Conservation (phyloP, 2,329 filamentous ascomycete species). For the Aplosporella prunicola region DNA sequence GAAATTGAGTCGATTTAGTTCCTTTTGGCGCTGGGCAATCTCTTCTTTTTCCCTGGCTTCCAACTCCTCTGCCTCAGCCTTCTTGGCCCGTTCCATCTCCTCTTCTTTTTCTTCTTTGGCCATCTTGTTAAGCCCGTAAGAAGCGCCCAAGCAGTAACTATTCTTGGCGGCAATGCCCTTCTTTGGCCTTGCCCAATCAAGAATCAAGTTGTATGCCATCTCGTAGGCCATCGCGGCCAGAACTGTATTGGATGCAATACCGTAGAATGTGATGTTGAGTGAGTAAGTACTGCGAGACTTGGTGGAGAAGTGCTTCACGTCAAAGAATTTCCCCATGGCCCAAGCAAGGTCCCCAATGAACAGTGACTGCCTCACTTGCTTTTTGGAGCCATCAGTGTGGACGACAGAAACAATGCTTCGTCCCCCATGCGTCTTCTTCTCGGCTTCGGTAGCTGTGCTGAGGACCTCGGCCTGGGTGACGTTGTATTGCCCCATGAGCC, state of each 20-base stretch:
- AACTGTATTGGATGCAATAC: slow-evolving; percentile 17
- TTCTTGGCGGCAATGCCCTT: slow-evolving; percentile 9
- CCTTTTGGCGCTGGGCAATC: neutral
- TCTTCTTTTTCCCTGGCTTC: slow-evolving; percentile 1
- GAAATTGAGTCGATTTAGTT: neutral
- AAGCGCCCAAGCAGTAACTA: slow-evolving; percentile 14
- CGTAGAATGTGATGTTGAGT: slow-evolving; percentile 16
- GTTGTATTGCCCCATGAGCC: slow-evolving; percentile 13
- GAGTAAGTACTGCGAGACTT: slow-evolving; percentile 15
- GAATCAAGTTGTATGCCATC: slow-evolving; percentile 16
- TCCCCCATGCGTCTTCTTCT: slow-evolving; percentile 7
- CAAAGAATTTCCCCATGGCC: neutral
- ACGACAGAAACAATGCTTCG: slow-evolving; percentile 10
- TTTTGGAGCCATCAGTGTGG: slow-evolving; percentile 9
- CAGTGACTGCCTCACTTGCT: neutral
- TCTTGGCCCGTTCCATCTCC: slow-evolving; percentile 10
- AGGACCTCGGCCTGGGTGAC: slow-evolving; percentile 13
- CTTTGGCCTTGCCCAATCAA: slow-evolving; percentile 13
- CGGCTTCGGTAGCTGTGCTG: slow-evolving; percentile 9
- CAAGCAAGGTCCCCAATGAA: neutral
- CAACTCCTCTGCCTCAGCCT: slow-evolving; percentile 8
- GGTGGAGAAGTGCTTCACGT: slow-evolving; percentile 14
- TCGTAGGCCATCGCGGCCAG: slow-evolving; percentile 18
- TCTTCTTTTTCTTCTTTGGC: slow-evolving; percentile 8
- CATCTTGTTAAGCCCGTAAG: slow-evolving; percentile 1